Evolutionary conservation across 2,329 filamentous ascomycete species (phyloP), one percentile per base, ranked within the genome.

Genomic region (Aspergillus terreus): DNA sequence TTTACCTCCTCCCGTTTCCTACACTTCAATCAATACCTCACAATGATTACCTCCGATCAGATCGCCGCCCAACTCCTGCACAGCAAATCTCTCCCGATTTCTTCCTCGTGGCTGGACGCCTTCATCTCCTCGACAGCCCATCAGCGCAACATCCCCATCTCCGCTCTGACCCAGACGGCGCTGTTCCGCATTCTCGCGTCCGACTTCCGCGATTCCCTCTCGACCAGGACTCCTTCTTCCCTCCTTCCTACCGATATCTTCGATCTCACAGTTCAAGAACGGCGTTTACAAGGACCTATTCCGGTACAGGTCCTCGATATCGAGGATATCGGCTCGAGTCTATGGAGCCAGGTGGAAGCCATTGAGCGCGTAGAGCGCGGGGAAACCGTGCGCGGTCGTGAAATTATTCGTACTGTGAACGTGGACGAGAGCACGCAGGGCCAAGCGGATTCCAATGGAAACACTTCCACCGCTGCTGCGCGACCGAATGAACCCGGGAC

Each of bases 321-420:
- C 6, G 87, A 95, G 65, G 92, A 97, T 65, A 80, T 97, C 17
- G 81, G 85, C 2, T 79, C 82, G 47, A 90, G 87, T 61, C 81
- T 87, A 47, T 95, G 92, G 90, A 86, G 90, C 57, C 90, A 96
- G 69, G 81, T 96, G 30, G 90, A 96, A 68, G 84, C 85, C 32
- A 82, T 80, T 40, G 77, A 77, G 46, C 75, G 78, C 7, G 66
- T 81, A 2, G 78, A 82, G 60, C 71, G 74, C 11, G 71, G 77
- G 4, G 75, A 79, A 52, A 72, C 77, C 2, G 68, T 76, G n/a
- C 74, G 75, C 38, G 94, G 94, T 0, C 76, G 91, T 9, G 88
- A 96, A 67, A 83, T 99, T 27, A 83, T 97, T 15, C 81, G 92
- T 3, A 81, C 94, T 0, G 79, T 84, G 0, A 77, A 78, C 3